A percentile compares a stretch with the other conserved stretches of the same genome.
These are phyloP conservation scores for Hymenotorrendiella dingleyae DNA, from an alignment of 2,329 filamentous ascomycete species.

Conservation along the genomic window DNA sequence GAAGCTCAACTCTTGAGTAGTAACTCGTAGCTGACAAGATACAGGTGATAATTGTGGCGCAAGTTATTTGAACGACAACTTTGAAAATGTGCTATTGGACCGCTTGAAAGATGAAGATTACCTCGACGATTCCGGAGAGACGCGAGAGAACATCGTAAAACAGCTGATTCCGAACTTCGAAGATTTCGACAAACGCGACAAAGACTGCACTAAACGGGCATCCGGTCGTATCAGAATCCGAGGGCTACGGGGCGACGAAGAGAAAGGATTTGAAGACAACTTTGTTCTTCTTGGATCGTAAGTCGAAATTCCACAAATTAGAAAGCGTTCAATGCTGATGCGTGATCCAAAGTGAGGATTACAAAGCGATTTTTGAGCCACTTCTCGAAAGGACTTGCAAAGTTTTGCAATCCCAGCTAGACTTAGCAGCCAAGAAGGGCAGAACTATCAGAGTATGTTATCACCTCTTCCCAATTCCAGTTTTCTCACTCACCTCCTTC, in stretches of 20 bases:
- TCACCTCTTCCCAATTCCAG: too few relatives aligned
- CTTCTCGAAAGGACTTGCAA: constrained; percentile 8
- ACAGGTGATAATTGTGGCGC: constrained; percentile 12
- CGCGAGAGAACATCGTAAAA: neutral
- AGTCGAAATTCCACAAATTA: neutral
- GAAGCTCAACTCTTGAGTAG: neutral
- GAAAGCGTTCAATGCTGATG: neutral
- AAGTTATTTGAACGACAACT: constrained; percentile 15
- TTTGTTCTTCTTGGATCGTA: constrained; percentile 11
- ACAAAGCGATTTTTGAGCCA: constrained; percentile 13
- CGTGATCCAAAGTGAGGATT: constrained; percentile 10
- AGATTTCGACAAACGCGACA: neutral
- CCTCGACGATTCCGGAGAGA: neutral
- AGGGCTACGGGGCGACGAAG: neutral
- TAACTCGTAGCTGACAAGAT: neutral
- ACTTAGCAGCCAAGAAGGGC: neutral
- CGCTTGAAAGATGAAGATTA: neutral
- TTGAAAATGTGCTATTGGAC: neutral
- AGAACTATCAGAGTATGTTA: neutral
- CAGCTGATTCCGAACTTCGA: neutral
- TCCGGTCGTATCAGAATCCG: neutral
- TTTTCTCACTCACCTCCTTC: neutral
- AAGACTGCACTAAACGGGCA: neutral
- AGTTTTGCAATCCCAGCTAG: constrained; percentile 1
- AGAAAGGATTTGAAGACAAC: constrained; percentile 12